A percentile compares a stretch with the other conserved stretches of the same genome.
Conservation (phyloP, 306 rosid genomes). For the Senna tora region DNA sequence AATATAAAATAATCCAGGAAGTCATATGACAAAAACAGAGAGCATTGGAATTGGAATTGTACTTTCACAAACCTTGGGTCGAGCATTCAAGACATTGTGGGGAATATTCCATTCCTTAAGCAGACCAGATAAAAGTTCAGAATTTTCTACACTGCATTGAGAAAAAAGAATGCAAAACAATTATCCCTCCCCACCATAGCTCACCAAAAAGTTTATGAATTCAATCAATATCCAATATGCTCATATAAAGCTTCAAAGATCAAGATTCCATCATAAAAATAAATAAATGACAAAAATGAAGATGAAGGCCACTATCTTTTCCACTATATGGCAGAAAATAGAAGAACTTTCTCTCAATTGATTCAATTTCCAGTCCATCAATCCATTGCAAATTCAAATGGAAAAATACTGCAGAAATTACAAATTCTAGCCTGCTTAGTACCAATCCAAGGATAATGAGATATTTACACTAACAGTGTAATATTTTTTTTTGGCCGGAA, state of each 20-base stretch:
- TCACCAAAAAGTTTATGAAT: conserved; percentile 26
- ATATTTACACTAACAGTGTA: conserved; percentile 2
- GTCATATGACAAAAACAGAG: conserved; percentile 24
- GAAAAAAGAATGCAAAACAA: conserved; percentile 40
- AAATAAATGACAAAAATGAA: conserved; percentile 6
- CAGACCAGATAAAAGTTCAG: conserved; percentile 85
- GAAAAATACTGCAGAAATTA: background rate
- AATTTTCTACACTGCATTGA: conserved; percentile 83
- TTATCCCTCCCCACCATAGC: conserved; percentile 24
- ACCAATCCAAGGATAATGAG: conserved; percentile 10
- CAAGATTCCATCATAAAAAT: conserved; percentile 26
- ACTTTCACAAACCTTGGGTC: conserved; percentile 81
- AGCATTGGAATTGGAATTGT: conserved; percentile 32
- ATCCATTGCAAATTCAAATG: conserved; percentile 13
- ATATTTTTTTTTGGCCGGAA: too few relatives aligned
- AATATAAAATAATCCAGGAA: conserved; percentile 14
- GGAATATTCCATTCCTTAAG: conserved; percentile 79
- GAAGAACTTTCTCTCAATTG: conserved; percentile 24
- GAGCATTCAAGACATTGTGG: conserved; percentile 91
- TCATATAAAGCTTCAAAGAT: conserved; percentile 12
- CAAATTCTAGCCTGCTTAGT: conserved; percentile 29
- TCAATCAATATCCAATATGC: conserved; percentile 9
- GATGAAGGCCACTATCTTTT: background rate
- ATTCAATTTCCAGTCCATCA: background rate
- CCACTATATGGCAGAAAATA: background rate